phyloP scores from a whole-genome alignment of 352 stramenopile genomes.

The Ochromonadaceae sp. region DNA sequence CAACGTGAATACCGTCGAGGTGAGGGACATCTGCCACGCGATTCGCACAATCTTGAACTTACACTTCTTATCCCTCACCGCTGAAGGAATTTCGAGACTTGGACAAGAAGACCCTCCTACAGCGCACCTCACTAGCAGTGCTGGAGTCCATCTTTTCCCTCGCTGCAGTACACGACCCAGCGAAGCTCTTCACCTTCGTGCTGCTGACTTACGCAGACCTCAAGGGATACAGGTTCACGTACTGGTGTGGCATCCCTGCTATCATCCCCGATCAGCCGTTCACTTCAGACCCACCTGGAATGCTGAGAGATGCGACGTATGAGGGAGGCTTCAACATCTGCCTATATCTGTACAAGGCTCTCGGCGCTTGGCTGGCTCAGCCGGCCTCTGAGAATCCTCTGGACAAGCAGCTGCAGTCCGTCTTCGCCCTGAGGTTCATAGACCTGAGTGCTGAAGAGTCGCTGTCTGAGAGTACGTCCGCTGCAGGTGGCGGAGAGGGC shows the following conservation, averaged over 20 bases:
- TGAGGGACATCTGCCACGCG: not conserved
- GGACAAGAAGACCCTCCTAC: conserved; percentile 55
- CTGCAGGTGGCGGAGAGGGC: too few species aligned
- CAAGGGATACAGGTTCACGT: conserved; percentile 76
- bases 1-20: not conserved
- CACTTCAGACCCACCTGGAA: too few species aligned
- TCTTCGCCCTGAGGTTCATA: too few species aligned
- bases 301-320: too few species aligned
- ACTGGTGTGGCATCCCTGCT: conserved; percentile 78
- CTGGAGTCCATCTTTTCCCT: conserved; percentile 30
- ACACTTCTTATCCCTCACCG: conserved; percentile 52
- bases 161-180: conserved; percentile 23
- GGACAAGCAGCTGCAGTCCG: too few species aligned
- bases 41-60: not conserved
- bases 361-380: too few species aligned
- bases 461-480: too few species aligned
- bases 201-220: conserved; percentile 73
- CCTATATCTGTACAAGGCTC: too few species aligned
- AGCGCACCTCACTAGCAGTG: conserved; percentile 28
- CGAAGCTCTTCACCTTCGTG: conserved; percentile 58
- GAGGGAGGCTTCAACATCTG: too few species aligned
- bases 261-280: conserved; percentile 36
- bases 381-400: too few species aligned
- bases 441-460: too few species aligned
- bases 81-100: conserved; percentile 63